Evolutionary conservation across 1,139 yeast species (phyloP).

Genomic region (Geotrichum carabidarum): DNA sequence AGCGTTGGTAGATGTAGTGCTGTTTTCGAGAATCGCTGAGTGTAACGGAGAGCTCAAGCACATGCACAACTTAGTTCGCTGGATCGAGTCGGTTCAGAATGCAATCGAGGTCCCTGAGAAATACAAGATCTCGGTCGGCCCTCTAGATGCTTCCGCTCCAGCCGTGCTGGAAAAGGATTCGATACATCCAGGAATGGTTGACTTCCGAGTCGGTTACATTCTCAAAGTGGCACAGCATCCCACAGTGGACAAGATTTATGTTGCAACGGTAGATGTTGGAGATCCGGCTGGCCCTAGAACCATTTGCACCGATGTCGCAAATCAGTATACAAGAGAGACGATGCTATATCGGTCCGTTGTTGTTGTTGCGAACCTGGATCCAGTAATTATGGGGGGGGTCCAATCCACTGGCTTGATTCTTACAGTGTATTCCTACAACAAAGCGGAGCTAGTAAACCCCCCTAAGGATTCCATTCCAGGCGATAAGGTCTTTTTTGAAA

Average conservation of each 20-base stretch:
- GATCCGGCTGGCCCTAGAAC: constrained; percentile 96
- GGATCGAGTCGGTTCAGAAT: constrained; percentile 84
- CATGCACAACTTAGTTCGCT: constrained; percentile 79
- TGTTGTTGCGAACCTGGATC: constrained; percentile 82
- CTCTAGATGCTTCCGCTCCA: constrained; percentile 53
- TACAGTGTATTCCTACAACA: constrained; percentile 65
- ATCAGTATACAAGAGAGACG: constrained; percentile 68
- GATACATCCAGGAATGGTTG: constrained; percentile 78
- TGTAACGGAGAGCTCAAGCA: constrained; percentile 50
- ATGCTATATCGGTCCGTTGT: constrained; percentile 81
- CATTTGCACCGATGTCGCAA: constrained; percentile 91
- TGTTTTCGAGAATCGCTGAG: constrained; percentile 62
- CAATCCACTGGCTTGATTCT: constrained; percentile 95
- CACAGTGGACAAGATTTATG: constrained; percentile 93
- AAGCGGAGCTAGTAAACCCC: constrained; percentile 88
- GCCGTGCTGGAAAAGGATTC: constrained; percentile 25
- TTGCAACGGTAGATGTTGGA: constrained; percentile 94
- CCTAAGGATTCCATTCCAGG: constrained; percentile 95
- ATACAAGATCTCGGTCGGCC: constrained; percentile 52
- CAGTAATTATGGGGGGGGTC: constrained; percentile 90
- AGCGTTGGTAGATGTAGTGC: constrained; percentile 60
- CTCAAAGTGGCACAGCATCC: constrained; percentile 97
- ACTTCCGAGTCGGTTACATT: constrained; percentile 92
- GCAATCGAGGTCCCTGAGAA: constrained; percentile 49
- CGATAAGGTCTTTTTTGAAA: constrained; percentile 93